phyloP scores from a whole-genome alignment of 1,139 yeast genomes.

The Pichia sp. region DNA sequence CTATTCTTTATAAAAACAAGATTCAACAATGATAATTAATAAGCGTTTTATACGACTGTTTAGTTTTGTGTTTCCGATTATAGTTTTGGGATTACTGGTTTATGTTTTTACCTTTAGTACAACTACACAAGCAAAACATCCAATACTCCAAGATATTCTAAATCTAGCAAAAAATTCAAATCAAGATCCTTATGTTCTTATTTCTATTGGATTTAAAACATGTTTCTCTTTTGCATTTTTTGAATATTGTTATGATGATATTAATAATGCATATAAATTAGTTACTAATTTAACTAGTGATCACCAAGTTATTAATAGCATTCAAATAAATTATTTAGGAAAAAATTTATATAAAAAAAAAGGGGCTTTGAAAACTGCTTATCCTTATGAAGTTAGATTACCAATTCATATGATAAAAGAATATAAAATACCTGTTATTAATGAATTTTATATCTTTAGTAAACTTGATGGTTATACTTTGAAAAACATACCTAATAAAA shows the following conservation, averaged over 20 bases:
- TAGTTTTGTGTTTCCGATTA: too few relatives aligned
- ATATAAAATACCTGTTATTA: conserved; percentile 3
- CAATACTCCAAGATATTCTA: too few relatives aligned
- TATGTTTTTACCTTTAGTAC: too few relatives aligned
- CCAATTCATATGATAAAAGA: conserved; percentile 2
- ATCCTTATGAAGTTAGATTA: conserved; percentile 9
- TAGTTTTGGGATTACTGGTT: too few relatives aligned
- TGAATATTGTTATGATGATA: conserved; percentile 5
- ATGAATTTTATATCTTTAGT: conserved; percentile 5
- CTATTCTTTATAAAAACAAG: too few relatives aligned
- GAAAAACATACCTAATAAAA: conserved; percentile 2
- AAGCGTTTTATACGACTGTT: too few relatives aligned
- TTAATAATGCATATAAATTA: neutral
- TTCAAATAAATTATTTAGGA: neutral
- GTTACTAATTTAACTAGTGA: neutral
- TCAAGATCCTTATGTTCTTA: conserved; percentile 1
- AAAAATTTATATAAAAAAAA: conserved; percentile 1
- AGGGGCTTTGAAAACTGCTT: neutral
- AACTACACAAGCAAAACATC: too few relatives aligned
- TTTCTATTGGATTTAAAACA: conserved; percentile 6
- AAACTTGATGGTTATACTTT: neutral
- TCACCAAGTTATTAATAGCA: neutral
- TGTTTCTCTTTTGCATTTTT: conserved; percentile 9
- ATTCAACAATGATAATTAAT: too few relatives aligned
- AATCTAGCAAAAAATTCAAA: too few relatives aligned